Evolutionary conservation across 306 rosid species (phyloP).

Genomic region (Castanospermum australe): DNA sequence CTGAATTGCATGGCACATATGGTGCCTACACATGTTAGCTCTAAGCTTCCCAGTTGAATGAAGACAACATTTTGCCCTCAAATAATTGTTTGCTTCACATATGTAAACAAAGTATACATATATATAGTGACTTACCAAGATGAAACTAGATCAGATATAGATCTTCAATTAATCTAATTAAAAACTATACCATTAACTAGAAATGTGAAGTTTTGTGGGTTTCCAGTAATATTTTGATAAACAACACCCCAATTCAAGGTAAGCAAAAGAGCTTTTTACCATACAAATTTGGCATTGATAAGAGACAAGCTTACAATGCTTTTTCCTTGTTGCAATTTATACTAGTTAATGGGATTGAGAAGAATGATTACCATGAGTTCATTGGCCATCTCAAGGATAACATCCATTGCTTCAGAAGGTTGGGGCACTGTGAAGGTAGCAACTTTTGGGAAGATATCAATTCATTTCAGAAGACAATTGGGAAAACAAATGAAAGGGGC

Average conservation of each 20-base stretch:
- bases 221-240: neutral
- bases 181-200: neutral
- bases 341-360: slow-evolving; percentile 11
- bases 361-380: slow-evolving; percentile 56
- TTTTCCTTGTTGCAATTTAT: neutral
- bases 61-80: slow-evolving; percentile 4
- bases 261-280: neutral
- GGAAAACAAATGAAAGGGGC: slow-evolving; percentile 25
- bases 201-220: neutral
- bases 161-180: neutral
- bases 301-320: neutral
- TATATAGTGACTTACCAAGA: neutral
- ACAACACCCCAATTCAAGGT: neutral
- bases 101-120: neutral
- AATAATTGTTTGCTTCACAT: neutral
- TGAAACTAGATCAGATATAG: slow-evolving; percentile 16
- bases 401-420: slow-evolving; percentile 81
- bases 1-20: neutral
- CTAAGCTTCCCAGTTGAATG: neutral
- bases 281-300: neutral
- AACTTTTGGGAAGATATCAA: slow-evolving; percentile 54
- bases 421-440: slow-evolving; percentile 80
- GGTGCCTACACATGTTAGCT: neutral
- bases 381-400: slow-evolving; percentile 54
- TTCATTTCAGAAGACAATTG: slow-evolving; percentile 51